A percentile compares a stretch with the other conserved stretches of the same genome.
These are phyloP conservation scores for Colletotrichum melonis DNA, from an alignment of 2,329 filamentous ascomycete genomes.

Conservation along the genomic window DNA sequence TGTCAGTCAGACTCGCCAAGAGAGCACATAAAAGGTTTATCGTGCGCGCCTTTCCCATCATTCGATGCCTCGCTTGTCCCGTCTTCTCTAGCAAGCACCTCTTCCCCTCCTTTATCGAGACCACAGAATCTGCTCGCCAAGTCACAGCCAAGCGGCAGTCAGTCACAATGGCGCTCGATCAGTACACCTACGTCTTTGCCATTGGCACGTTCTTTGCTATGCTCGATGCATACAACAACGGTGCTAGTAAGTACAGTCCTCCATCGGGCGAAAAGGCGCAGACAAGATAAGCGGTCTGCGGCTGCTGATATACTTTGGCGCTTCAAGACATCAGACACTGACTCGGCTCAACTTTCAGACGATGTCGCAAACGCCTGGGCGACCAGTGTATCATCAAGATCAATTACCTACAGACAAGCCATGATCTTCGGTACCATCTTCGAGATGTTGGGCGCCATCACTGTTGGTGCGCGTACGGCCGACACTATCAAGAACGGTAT, in stretches of 20 bases:
- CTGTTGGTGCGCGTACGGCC: slow-evolving; percentile 76
- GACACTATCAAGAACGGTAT: slow-evolving; percentile 85
- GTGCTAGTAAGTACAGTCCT: slow-evolving; percentile 70
- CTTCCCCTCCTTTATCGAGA: slow-evolving; percentile 11
- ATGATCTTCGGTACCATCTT: slow-evolving; percentile 75
- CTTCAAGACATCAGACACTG: slow-evolving; percentile 10
- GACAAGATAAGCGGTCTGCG: neutral
- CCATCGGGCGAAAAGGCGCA: neutral
- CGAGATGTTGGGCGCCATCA: slow-evolving; percentile 75
- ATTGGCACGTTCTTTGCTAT: slow-evolving; percentile 82
- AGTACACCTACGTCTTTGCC: slow-evolving; percentile 79
- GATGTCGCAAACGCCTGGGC: slow-evolving; percentile 90
- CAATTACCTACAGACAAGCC: slow-evolving; percentile 76
- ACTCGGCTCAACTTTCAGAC: slow-evolving; percentile 56
- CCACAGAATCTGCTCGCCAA: slow-evolving; percentile 22
- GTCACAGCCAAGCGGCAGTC: slow-evolving; percentile 22
- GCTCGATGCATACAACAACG: slow-evolving; percentile 83
- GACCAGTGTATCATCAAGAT: slow-evolving; percentile 83
- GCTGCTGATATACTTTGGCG: neutral
- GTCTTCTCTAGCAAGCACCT: slow-evolving; percentile 18
- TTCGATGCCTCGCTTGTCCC: neutral
- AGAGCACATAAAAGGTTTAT: slow-evolving; percentile 30
- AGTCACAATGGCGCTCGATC: slow-evolving; percentile 65
- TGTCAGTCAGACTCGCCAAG: slow-evolving; percentile 9
- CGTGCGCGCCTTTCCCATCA: neutral